Evolutionary conservation across 2,329 filamentous ascomycete species (phyloP).

Genomic region (Aspergillus arachidicola): DNA sequence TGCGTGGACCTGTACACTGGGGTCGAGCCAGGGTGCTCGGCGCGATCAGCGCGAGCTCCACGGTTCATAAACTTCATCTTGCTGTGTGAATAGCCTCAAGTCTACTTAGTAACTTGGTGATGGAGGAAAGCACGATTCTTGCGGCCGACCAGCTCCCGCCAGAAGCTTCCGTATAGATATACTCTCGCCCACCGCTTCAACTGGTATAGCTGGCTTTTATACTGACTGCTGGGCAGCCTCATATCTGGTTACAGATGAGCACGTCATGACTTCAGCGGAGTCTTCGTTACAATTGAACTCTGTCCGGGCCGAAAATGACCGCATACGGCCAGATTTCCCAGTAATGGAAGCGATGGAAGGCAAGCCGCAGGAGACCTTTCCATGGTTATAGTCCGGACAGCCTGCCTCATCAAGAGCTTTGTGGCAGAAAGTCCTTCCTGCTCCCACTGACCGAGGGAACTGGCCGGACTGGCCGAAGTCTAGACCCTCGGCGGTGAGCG

Average conservation of each 20-base stretch:
- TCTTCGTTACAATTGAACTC: background rate
- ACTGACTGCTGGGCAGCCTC: background rate
- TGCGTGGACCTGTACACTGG: constrained; percentile 2
- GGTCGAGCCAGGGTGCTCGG: background rate
- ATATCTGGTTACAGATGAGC: background rate
- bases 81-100: too few species aligned
- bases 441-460: background rate
- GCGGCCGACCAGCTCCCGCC: background rate
- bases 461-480: background rate
- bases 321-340: background rate
- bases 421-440: background rate
- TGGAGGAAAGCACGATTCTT: background rate
- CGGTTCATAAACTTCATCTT: background rate
- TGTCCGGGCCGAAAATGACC: background rate
- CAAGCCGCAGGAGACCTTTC: background rate
- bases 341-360: background rate
- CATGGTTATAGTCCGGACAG: background rate
- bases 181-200: background rate
- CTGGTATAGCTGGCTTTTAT: background rate
- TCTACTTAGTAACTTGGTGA: background rate
- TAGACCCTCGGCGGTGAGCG: background rate
- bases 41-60: background rate
- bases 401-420: background rate
- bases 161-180: too few species aligned
- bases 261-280: constrained; percentile 1